Base-by-base conservation (phyloP, 2,329 filamentous ascomycete species). In the Alternaria infectoria region DNA sequence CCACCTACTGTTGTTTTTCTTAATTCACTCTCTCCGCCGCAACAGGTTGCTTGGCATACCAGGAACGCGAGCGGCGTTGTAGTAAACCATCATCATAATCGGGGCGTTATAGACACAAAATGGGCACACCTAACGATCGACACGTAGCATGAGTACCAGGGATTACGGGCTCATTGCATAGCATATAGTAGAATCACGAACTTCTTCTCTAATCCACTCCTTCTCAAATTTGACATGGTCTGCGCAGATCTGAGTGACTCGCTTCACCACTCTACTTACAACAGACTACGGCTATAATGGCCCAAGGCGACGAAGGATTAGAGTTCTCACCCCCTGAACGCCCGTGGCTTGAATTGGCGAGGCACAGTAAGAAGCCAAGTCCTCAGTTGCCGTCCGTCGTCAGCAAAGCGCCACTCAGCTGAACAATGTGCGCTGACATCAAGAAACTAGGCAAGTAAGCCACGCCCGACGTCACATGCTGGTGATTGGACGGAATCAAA, bases 71-170 rank as follows among this genome's bases (percentile, higher is more conserved):
- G 50, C 56, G 60, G 57, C 43, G 46, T 65, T 43, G 51, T 65
- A 44, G 56, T 58, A 62, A 59, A 15, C 26, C 56, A 61, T 61
- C 58, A 56, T 62, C 55, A 62, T 62, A 43, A 40, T 30, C 30
- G 30, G 36, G 59, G 59, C 59, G 62, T 62, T 61, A 32, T 65
- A 57, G 28, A 59, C 36, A 57, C 30, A 55, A 61, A 57, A 62
- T 62, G 45, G 58, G 62, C 54, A 46, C 26, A 44, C 47, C 47
- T 62, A 58, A 62, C 59, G 59, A 62, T 49, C 54, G 52, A 47
- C 51, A 57, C 47, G 50, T 59, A 54, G 49, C 49, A 59, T 47
- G 49, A 54, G 57, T 17, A 26, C 57, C 25, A 44, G 32, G 45
- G 17, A 30, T 21, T 25, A 45, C 25, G 40, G 28, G 43, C 55